Evolutionary conservation across 176 grass and related monocot species (phyloP).

Genomic region (Oryza glaberrima): DNA sequence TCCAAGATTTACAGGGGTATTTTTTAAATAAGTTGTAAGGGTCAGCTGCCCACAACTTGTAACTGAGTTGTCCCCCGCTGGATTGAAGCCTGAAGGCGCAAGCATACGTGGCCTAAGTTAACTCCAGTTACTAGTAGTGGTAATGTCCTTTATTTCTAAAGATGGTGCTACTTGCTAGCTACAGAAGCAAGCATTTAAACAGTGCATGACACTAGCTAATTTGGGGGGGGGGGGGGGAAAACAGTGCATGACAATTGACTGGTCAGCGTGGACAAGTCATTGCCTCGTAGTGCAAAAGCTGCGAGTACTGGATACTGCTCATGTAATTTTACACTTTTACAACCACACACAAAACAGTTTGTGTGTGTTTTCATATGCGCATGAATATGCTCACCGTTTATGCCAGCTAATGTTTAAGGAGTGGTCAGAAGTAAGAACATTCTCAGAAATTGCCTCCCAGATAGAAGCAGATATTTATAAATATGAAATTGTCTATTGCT

Average conservation of each 20-base stretch:
- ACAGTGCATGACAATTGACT: not conserved
- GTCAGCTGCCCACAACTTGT: not conserved
- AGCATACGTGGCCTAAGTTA: not conserved
- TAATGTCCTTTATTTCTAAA: not conserved
- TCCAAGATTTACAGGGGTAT: too few relatives aligned
- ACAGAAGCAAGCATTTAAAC: not conserved
- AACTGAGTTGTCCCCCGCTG: not conserved
- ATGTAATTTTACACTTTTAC: not conserved
- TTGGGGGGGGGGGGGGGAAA: not conserved
- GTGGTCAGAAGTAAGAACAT: constrained; percentile 10
- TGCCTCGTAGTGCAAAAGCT: not conserved
- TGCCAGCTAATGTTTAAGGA: not conserved
- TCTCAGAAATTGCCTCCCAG: constrained; percentile 37
- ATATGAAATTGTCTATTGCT: not conserved
- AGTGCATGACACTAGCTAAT: not conserved
- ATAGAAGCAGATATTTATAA: not conserved
- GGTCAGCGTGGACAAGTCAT: not conserved
- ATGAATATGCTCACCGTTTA: not conserved
- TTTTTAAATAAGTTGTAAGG: not conserved
- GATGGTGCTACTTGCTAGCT: not conserved
- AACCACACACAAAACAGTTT: not conserved
- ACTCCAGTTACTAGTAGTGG: not conserved
- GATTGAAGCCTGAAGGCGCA: not conserved
- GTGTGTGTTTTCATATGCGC: not conserved
- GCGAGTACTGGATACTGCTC: too few relatives aligned